Evolutionary conservation across 306 rosid genomes (phyloP).

Genomic region (Lupinus albus): DNA sequence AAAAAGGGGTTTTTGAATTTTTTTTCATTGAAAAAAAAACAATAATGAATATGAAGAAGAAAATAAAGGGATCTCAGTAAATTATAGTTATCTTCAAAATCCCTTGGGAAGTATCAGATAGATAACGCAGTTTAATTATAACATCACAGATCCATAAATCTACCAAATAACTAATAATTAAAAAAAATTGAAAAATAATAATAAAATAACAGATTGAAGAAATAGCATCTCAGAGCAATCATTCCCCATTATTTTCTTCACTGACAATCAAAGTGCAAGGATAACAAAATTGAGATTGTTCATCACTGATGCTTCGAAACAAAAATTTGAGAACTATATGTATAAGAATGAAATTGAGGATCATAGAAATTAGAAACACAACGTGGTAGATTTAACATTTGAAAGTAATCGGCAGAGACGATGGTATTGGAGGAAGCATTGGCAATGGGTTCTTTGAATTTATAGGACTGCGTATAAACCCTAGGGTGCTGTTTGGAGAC

Average conservation of each 20-base stretch:
- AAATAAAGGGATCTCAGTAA: conserved; percentile 43
- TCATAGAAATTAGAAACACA: no score
- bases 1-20: no score
- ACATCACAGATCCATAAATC: conserved; percentile 56
- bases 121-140: conserved; percentile 62
- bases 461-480: conserved; percentile 22
- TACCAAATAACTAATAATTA: not conserved
- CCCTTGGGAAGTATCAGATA: conserved; percentile 46
- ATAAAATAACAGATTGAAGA: not conserved
- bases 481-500: conserved; percentile 20
- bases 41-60: not conserved
- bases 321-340: no score
- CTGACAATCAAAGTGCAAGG: conserved; percentile 77
- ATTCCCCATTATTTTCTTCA: conserved; percentile 79
- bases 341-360: no score
- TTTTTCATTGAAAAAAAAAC: no score
- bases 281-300: conserved; percentile 43
- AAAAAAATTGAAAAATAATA: not conserved
- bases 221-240: conserved; percentile 62
- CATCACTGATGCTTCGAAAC: conserved; percentile 47
- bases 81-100: conserved; percentile 40
- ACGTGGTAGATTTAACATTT: no score
- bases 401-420: no score
- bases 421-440: not conserved
- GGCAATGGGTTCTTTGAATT: not conserved